Evolutionary conservation across 192 early-diverging fungal genomes (phyloP).

Genomic region (Coemansia sp.): DNA sequence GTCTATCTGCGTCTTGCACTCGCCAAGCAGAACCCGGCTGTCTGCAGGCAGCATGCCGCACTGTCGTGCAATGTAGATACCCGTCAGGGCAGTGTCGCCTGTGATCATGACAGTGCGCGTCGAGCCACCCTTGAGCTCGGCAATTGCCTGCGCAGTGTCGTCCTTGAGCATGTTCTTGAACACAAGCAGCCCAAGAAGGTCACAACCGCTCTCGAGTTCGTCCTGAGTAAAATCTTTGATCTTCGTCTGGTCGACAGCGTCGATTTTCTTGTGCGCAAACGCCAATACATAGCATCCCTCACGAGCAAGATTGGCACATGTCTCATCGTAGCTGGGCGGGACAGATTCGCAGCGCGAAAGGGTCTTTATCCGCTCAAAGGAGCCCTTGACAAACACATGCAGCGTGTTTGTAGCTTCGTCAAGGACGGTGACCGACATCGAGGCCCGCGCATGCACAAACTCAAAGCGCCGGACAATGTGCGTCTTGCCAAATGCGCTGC

Average conservation of each 20-base stretch:
- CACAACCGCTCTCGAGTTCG: slow-evolving; percentile 60
- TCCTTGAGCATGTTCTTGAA: slow-evolving; percentile 78
- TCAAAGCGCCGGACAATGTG: slow-evolving; percentile 61
- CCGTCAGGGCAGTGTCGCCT: slow-evolving; percentile 76
- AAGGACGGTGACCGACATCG: slow-evolving; percentile 61
- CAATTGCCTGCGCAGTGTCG: slow-evolving; percentile 67
- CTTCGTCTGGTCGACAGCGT: slow-evolving; percentile 43
- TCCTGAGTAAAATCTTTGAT: slow-evolving; percentile 53
- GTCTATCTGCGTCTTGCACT: slow-evolving; percentile 29
- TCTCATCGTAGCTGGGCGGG: slow-evolving; percentile 59
- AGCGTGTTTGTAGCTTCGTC: slow-evolving; percentile 47
- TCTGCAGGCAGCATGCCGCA: slow-evolving; percentile 24
- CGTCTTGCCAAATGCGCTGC: slow-evolving; percentile 6
- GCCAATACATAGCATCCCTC: slow-evolving; percentile 78
- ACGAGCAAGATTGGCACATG: slow-evolving; percentile 58
- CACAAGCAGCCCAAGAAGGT: slow-evolving; percentile 63
- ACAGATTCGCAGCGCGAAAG: slow-evolving; percentile 49
- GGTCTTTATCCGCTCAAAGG: slow-evolving; percentile 65
- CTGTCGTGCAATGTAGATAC: slow-evolving; percentile 65
- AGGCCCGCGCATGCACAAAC: slow-evolving; percentile 65
- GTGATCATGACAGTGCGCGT: slow-evolving; percentile 81
- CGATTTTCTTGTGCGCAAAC: slow-evolving; percentile 59
- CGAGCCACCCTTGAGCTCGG: slow-evolving; percentile 66
- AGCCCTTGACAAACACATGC: slow-evolving; percentile 66
- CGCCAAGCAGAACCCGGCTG: slow-evolving; percentile 53